Evolutionary conservation across 1,284 basidiomycete genomes (phyloP), one percentile per base, ranked within the genome.

Genomic region (Pascua guehoae): DNA sequence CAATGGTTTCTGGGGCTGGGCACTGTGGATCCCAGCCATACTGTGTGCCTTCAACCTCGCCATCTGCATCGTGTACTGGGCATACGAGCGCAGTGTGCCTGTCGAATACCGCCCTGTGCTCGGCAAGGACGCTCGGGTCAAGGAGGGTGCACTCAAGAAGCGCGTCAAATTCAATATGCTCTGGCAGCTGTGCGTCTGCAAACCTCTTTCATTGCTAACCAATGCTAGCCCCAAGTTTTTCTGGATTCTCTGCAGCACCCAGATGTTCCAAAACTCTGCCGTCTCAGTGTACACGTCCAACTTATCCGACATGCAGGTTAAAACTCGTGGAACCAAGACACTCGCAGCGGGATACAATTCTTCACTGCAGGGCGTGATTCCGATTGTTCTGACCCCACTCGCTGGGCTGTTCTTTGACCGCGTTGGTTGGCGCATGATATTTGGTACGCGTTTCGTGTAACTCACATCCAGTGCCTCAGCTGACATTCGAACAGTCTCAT

Each of bases 271-370:
- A 62, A 70, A 74, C 15, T 73, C 75, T 9, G 70, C 73, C 1
- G 71, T 78, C 8, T 63, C 63, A 16, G 68, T 75, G n/a, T 80
- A 76, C 62, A 68, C 66, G 8, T 66, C 70, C 17, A 78, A 79
- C 60, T 59, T 78, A 8, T 74, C 79, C 44, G 79, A 80, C 49
- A 72, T 79, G 53, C 73, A 79, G 56, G 62, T 67, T 17, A 51
- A 68, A 17, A 79, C 78, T 0, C 67, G 79, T 12, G 76, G 77
- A 18, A 72, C 75, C 1, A 67, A 69, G 3, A 70, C 58, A 37
- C 66, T 73, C 14, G 70, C 72, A 2, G 78, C 79, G 2, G 79
- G 79, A 10, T 81, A 79, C 63, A 79, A 77, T 46, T 61, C 68
- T 1, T 70, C 74, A 0, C 58, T 79, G 16, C 72, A 75, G 15